Evolutionary conservation across 495 filamentous ascomycete genomes (phyloP), one percentile per base, ranked within the genome.

Genomic region (Aspergillus saccharolyticus): DNA sequence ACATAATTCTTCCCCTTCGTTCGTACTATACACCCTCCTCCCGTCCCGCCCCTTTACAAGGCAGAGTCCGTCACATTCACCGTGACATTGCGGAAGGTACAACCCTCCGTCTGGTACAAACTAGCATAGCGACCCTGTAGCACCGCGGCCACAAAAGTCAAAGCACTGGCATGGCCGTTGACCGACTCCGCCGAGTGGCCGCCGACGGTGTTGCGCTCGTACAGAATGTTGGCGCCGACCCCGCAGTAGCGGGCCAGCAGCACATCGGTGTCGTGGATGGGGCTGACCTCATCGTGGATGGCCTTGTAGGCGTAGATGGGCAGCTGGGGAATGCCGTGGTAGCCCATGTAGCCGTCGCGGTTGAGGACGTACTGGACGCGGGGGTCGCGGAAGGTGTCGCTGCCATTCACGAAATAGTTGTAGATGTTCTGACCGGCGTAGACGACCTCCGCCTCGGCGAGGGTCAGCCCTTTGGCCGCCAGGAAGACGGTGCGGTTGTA

Each of bases 251-350:
- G 61, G 0, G 63, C 57, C 6, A 80, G 67, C 20, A 80, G 57
- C 4, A 39, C 68, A 61, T 82, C 78, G 2, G 73, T 80, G 28
- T 77, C 73, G 5, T 49, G 57, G 3, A 79, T 64, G 1, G 64
- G 47, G 42, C 66, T 74, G 46, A 79, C 63, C 63, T 82, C 68
- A 58, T 82, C 79, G 0, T 66, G 28, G 18, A 78, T 68, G 9
- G 78, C 77, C 59, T 83, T 80, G 66, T 83, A 82, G 0, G 74
- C 51, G 55, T 74, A 81, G n/a, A 78, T 22, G 1, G 77, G 79
- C 63, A 77, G 74, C 17, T 62, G 54, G 1, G 79, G 80, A 2
- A 57, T 57, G 1, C 63, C 66, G 12, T 54, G 63, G 18, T 66
- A 8, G 1, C 66, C 66, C 63, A 68, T 58, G 21, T 56, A 52